These are phyloP conservation scores for Alternaria rosae DNA, from an alignment of 2,329 filamentous ascomycete species.

Conservation along the genomic window DNA sequence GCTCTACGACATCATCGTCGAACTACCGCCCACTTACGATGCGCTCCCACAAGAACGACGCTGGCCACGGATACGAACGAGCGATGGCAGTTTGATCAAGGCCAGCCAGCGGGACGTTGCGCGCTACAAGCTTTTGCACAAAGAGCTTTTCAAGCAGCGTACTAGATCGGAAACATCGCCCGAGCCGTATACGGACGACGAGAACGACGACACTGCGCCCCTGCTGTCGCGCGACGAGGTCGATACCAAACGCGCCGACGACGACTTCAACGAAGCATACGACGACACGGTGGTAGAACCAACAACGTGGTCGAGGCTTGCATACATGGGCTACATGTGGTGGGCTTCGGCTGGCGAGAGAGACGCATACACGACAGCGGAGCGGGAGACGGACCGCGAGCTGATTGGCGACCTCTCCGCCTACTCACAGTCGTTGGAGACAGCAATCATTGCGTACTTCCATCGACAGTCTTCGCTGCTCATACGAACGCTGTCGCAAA, in stretches of 20 bases:
- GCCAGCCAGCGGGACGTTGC: constrained; percentile 91
- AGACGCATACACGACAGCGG: constrained; percentile 61
- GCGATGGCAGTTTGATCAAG: constrained; percentile 70
- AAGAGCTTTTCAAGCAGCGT: constrained; percentile 45
- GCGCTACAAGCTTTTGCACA: constrained; percentile 62
- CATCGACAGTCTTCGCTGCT: constrained; percentile 75
- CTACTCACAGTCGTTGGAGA: constrained; percentile 62
- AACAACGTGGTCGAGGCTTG: constrained; percentile 72
- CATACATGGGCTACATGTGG: constrained; percentile 87
- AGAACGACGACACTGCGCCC: constrained; percentile 32
- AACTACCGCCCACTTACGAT: constrained; percentile 72
- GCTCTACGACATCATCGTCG: constrained; percentile 89
- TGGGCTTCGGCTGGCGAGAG: constrained; percentile 86
- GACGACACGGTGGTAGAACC: constrained; percentile 60
- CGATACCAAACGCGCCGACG: constrained; percentile 37
- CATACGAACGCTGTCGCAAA: constrained; percentile 67
- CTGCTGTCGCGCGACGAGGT: constrained; percentile 35
- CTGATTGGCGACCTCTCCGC: constrained; percentile 54
- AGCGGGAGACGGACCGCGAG: constrained; percentile 59
- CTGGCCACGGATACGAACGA: constrained; percentile 78
- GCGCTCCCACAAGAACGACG: constrained; percentile 61
- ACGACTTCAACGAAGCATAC: constrained; percentile 47
- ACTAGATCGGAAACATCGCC: constrained; percentile 31
- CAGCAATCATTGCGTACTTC: constrained; percentile 81
- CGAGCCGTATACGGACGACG: constrained; percentile 29